These are phyloP conservation scores for Orbilia brochopaga DNA, from an alignment of 2,329 filamentous ascomycete species.

Conservation along the genomic window DNA sequence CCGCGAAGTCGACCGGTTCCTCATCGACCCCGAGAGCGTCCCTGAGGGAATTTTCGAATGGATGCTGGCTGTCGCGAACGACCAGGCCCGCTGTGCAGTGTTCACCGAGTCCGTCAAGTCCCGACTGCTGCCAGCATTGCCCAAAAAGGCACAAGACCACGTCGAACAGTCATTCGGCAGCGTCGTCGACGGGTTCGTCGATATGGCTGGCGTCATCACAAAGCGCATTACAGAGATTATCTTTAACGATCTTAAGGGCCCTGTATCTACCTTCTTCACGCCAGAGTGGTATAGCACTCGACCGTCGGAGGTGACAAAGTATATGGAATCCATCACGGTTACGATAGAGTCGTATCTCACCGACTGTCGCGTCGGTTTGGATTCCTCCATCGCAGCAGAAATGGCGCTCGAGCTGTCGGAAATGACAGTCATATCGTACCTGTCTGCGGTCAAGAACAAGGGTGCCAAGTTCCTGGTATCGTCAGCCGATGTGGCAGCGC, in stretches of 20 bases:
- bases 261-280: constrained; percentile 90
- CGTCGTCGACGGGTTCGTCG: constrained; percentile 91
- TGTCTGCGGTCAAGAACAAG: constrained; percentile 84
- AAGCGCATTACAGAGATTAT: constrained; percentile 83
- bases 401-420: constrained; percentile 78
- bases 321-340: constrained; percentile 90
- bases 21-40: constrained; percentile 58
- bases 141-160: constrained; percentile 78
- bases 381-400: constrained; percentile 89
- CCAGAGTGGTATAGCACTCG: constrained; percentile 78
- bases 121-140: constrained; percentile 79
- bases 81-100: constrained; percentile 97
- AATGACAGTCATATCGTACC: constrained; percentile 73
- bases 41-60: constrained; percentile 68
- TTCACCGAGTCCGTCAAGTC: constrained; percentile 76
- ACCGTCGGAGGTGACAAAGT: constrained; percentile 60
- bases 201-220: constrained; percentile 92
- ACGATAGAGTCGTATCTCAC: constrained; percentile 94
- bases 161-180: constrained; percentile 75
- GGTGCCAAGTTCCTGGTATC: constrained; percentile 81
- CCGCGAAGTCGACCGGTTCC: constrained; percentile 79
- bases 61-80: constrained; percentile 95
- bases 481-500: constrained; percentile 66
- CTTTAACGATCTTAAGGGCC: constrained; percentile 83
- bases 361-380: constrained; percentile 62